Evolutionary conservation across 352 stramenopile genomes (phyloP).

Genomic region (Phytophthora rubi): DNA sequence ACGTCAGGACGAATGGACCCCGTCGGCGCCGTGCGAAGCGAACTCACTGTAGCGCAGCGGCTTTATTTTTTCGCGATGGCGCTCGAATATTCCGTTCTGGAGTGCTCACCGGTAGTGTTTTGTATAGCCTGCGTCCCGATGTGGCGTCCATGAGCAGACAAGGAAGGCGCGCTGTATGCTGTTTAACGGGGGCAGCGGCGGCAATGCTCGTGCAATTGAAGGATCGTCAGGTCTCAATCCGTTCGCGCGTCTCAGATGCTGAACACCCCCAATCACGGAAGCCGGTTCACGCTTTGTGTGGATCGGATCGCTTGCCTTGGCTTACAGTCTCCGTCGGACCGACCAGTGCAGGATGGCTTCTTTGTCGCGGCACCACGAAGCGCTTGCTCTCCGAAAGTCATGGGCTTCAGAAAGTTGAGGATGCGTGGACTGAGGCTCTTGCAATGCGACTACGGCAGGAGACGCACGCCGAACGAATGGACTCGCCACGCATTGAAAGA

Average conservation of each 20-base stretch:
- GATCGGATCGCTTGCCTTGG: conserved; percentile 13
- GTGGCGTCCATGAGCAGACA: neutral
- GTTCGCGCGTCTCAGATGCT: conserved; percentile 29
- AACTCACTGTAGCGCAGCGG: conserved; percentile 23
- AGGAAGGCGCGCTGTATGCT: conserved; percentile 19
- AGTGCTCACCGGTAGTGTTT: conserved; percentile 7
- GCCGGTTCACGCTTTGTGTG: conserved; percentile 35
- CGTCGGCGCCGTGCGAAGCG: conserved; percentile 22
- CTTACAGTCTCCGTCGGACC: conserved; percentile 4
- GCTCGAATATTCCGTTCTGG: conserved; percentile 19
- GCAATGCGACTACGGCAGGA: neutral
- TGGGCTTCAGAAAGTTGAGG: conserved; percentile 9
- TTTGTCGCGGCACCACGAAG: conserved; percentile 5
- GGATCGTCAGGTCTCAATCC: conserved; percentile 28
- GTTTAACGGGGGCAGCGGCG: conserved; percentile 9
- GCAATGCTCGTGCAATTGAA: conserved; percentile 34
- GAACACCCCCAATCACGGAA: conserved; percentile 26
- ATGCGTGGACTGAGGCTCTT: conserved; percentile 5
- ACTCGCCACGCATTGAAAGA: neutral
- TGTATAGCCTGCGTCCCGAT: conserved; percentile 8
- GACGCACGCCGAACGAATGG: neutral
- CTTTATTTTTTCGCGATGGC: conserved; percentile 37
- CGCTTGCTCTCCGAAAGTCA: neutral
- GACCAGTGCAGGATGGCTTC: conserved; percentile 10
- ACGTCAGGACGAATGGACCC: conserved; percentile 19